A percentile compares a stretch with the other conserved stretches of the same genome.
Conservation (phyloP, 2,329 filamentous ascomycete genomes). For the Didymella pomorum region DNA sequence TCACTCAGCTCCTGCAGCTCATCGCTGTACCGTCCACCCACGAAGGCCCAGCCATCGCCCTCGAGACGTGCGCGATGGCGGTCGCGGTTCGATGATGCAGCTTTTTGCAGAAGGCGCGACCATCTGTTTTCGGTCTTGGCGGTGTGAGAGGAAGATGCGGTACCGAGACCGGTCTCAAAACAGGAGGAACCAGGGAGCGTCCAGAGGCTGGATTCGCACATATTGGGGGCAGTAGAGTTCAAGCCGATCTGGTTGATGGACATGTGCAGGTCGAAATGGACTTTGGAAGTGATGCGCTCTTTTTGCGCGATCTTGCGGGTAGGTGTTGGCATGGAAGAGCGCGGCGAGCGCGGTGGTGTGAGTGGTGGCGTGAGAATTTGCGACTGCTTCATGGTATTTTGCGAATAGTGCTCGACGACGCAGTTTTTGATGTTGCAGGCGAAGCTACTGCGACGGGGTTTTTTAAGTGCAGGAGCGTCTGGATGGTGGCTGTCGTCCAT, state of each 20-base stretch:
- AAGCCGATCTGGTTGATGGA: slow-evolving; percentile 36
- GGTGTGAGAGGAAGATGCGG: background rate
- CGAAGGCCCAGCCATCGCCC: slow-evolving; percentile 47
- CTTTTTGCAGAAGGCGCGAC: slow-evolving; percentile 30
- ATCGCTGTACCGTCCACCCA: slow-evolving; percentile 30
- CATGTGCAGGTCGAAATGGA: slow-evolving; percentile 25
- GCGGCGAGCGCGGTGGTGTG: slow-evolving; percentile 11
- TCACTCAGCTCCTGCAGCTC: slow-evolving; percentile 27
- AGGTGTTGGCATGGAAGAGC: background rate
- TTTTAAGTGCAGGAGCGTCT: background rate
- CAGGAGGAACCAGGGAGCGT: slow-evolving; percentile 45
- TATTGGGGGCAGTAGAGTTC: slow-evolving; percentile 27
- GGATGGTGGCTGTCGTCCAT: slow-evolving; percentile 16
- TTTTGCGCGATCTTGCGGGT: background rate
- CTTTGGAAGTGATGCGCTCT: background rate
- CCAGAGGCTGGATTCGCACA: slow-evolving; percentile 40
- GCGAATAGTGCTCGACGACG: background rate
- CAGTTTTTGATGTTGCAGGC: background rate
- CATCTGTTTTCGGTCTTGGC: slow-evolving; percentile 25
- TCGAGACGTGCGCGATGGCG: slow-evolving; percentile 40
- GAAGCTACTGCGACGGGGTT: slow-evolving; percentile 6
- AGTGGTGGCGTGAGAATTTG: slow-evolving; percentile 8
- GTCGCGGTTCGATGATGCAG: slow-evolving; percentile 43
- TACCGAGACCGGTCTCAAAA: slow-evolving; percentile 31
- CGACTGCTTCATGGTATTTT: slow-evolving; percentile 8